These are phyloP conservation scores for Aspergillus mulundensis DNA, from an alignment of 495 filamentous ascomycete species.

Conservation along the genomic window DNA sequence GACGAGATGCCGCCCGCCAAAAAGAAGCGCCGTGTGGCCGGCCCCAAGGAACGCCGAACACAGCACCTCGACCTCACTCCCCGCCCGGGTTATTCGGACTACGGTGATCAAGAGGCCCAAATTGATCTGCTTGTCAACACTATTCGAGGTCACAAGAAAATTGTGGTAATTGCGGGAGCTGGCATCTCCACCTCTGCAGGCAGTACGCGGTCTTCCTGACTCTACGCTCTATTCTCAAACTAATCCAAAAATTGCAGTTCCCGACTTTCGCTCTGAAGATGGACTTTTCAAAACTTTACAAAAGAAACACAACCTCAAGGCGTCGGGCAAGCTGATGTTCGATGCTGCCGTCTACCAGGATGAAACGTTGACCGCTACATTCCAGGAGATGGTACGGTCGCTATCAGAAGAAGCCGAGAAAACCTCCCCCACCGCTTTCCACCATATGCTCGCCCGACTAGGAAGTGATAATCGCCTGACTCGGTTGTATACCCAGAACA, in stretches of 20 bases:
- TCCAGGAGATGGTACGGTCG: conserved; percentile 93
- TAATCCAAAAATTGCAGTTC: conserved; percentile 53
- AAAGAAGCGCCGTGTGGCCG: conserved; percentile 63
- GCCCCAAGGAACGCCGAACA: conserved; percentile 70
- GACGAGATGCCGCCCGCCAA: conserved; percentile 65
- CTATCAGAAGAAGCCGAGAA: conserved; percentile 69
- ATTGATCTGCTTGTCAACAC: conserved; percentile 67
- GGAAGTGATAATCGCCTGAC: conserved; percentile 86
- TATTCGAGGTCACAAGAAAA: conserved; percentile 87
- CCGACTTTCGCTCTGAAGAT: conserved; percentile 88
- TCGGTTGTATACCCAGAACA: conserved; percentile 92
- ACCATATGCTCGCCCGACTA: conserved; percentile 87
- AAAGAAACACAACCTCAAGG: conserved; percentile 82
- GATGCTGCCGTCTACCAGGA: conserved; percentile 96
- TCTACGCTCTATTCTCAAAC: conserved; percentile 19
- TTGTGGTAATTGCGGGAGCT: conserved; percentile 93
- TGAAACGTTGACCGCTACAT: conserved; percentile 77
- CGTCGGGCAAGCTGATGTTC: conserved; percentile 92
- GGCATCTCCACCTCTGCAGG: conserved; percentile 96
- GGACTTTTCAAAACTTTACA: conserved; percentile 83
- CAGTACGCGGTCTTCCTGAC: conserved; percentile 62
- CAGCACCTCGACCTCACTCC: conserved; percentile 67
- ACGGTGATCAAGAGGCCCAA: conserved; percentile 49
- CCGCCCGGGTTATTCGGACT: conserved; percentile 34
- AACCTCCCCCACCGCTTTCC: conserved; percentile 82